Conservation (phyloP, 345 rosid species). For the Stellera chamaejasme region DNA sequence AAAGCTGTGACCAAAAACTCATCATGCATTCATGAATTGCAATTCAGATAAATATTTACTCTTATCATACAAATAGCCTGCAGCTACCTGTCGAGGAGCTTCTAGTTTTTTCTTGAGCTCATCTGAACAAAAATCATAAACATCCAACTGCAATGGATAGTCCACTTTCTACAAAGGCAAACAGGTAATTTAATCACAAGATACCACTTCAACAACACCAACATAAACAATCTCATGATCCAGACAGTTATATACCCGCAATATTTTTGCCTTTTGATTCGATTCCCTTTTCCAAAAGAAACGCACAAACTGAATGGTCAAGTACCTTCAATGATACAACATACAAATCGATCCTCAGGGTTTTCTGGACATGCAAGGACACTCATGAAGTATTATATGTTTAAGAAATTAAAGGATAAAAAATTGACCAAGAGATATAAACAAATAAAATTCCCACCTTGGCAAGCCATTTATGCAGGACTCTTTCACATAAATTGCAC, state of each 20-base stretch:
- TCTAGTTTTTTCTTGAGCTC: constrained; percentile 68
- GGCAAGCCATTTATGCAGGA: constrained; percentile 79
- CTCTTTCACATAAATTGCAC: constrained; percentile 81
- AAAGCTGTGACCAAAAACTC: constrained; percentile 28
- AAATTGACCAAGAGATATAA: not conserved
- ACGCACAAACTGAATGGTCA: constrained; percentile 97
- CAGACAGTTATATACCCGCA: constrained; percentile 47
- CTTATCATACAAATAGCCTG: constrained; percentile 6
- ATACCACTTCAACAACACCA: not conserved
- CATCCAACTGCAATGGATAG: constrained; percentile 88
- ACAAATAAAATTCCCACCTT: constrained; percentile 32
- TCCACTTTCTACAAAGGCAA: constrained; percentile 76
- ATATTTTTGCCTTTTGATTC: constrained; percentile 96
- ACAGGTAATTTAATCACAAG: constrained; percentile 4
- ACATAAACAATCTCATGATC: not conserved
- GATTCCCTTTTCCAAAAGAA: constrained; percentile 99
- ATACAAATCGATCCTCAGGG: not conserved
- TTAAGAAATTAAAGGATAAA: not conserved
- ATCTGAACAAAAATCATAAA: constrained; percentile 84
- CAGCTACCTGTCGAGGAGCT: constrained; percentile 79
- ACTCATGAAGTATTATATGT: not conserved
- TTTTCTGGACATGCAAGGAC: not conserved
- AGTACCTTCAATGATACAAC: constrained; percentile 44
- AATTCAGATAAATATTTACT: constrained; percentile 3
- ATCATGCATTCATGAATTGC: not conserved